phyloP scores from a whole-genome alignment of 2,329 filamentous ascomycete genomes.

The Colletotrichum sp. region DNA sequence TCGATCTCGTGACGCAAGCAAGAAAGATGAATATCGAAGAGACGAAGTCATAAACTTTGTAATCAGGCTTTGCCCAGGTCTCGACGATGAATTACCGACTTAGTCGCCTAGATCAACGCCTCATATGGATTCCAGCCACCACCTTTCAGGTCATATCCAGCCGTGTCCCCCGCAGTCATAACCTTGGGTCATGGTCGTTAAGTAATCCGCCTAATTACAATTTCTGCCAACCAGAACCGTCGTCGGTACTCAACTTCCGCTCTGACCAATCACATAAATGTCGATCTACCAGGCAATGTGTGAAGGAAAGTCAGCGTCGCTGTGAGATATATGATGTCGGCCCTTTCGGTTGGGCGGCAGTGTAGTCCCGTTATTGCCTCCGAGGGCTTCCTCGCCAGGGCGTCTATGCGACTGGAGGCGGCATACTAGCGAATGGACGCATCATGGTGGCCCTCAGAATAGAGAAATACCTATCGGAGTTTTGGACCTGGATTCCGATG shows the following conservation, averaged over 20 bases:
- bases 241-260: neutral
- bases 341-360: neutral
- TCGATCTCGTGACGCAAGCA: slow-evolving; percentile 34
- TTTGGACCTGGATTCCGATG: neutral
- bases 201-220: neutral
- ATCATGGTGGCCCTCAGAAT: neutral
- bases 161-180: neutral
- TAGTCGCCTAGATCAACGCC: neutral
- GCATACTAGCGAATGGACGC: neutral
- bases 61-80: neutral
- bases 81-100: neutral
- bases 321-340: neutral
- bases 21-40: slow-evolving; percentile 23
- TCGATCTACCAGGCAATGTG: neutral
- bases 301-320: neutral
- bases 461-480: neutral
- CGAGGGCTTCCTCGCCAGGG: neutral
- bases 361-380: neutral
- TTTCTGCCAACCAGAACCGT: neutral
- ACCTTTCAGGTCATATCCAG: neutral
- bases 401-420: neutral
- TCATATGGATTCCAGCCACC: neutral
- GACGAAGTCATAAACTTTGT: neutral
- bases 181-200: neutral
- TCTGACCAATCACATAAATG: neutral